phyloP scores from a whole-genome alignment of 805 yeast genomes.

The Danielia oregonensis region DNA sequence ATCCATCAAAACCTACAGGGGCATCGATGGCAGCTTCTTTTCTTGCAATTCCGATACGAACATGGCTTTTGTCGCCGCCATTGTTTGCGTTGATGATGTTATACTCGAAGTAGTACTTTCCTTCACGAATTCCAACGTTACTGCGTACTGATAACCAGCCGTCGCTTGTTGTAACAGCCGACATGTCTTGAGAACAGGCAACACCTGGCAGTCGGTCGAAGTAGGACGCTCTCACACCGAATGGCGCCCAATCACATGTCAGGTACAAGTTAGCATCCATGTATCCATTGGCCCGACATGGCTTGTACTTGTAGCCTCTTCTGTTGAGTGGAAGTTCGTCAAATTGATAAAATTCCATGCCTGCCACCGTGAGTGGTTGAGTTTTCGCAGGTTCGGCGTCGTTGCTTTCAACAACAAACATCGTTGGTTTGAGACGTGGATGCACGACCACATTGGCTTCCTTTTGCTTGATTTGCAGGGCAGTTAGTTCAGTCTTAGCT shows the following conservation, averaged over 20 bases:
- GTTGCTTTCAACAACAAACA: slow-evolving; percentile 18
- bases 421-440: slow-evolving; percentile 34
- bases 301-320: slow-evolving; percentile 75
- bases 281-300: slow-evolving; percentile 68
- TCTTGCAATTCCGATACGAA: slow-evolving; percentile 78
- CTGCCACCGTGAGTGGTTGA: slow-evolving; percentile 12
- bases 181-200: slow-evolving; percentile 23
- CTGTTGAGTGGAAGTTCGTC: slow-evolving; percentile 83
- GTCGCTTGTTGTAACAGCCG: slow-evolving; percentile 49
- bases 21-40: slow-evolving; percentile 89
- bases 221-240: slow-evolving; percentile 49
- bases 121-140: slow-evolving; percentile 73
- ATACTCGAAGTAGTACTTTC: slow-evolving; percentile 77
- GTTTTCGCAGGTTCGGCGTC: slow-evolving; percentile 11
- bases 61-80: slow-evolving; percentile 43
- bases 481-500: slow-evolving; percentile 16
- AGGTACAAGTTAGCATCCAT: slow-evolving; percentile 59
- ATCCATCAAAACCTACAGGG: slow-evolving; percentile 94
- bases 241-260: slow-evolving; percentile 74
- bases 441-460: slow-evolving; percentile 29
- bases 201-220: slow-evolving; percentile 70
- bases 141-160: slow-evolving; percentile 84
- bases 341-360: slow-evolving; percentile 34
- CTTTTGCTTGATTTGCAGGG: slow-evolving; percentile 23
- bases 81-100: slow-evolving; percentile 46